These are phyloP conservation scores for Pyrenochaeta sp. DNA, from an alignment of 2,329 filamentous ascomycete species.

Conservation along the genomic window DNA sequence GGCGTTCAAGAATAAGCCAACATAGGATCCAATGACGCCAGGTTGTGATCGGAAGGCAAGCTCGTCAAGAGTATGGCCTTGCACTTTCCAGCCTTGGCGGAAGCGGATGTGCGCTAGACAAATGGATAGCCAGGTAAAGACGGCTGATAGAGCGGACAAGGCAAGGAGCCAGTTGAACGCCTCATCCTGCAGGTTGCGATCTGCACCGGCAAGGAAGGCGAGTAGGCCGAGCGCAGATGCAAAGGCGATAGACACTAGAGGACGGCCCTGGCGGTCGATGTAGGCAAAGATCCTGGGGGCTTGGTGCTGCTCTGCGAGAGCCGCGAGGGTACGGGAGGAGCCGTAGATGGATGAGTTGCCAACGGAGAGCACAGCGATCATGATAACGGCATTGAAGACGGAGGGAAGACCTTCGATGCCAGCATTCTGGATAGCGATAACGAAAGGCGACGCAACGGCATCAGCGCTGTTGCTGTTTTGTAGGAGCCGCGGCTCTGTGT, in stretches of 20 bases:
- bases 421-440: slow-evolving; percentile 88
- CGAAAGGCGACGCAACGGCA: slow-evolving; percentile 84
- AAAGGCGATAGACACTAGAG: slow-evolving; percentile 63
- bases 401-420: slow-evolving; percentile 83
- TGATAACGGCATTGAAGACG: slow-evolving; percentile 94
- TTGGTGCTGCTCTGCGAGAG: slow-evolving; percentile 79
- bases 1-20: slow-evolving; percentile 78
- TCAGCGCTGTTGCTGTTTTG: slow-evolving; percentile 66
- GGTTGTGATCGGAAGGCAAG: slow-evolving; percentile 83
- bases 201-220: slow-evolving; percentile 62
- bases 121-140: slow-evolving; percentile 79
- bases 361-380: slow-evolving; percentile 88
- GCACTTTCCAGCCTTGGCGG: slow-evolving; percentile 67
- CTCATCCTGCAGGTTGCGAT: slow-evolving; percentile 47
- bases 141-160: slow-evolving; percentile 74
- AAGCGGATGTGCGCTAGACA: slow-evolving; percentile 70
- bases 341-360: slow-evolving; percentile 93
- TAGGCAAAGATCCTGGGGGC: slow-evolving; percentile 67
- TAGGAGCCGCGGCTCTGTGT: slow-evolving; percentile 71
- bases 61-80: slow-evolving; percentile 73
- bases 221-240: slow-evolving; percentile 67
- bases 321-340: slow-evolving; percentile 87
- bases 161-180: slow-evolving; percentile 74
- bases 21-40: slow-evolving; percentile 80
- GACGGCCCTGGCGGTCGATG: slow-evolving; percentile 69